A percentile compares a stretch with the other conserved stretches of the same genome.
Conservation (phyloP, 2,329 filamentous ascomycete genomes). For the Aureobasidium sp. region DNA sequence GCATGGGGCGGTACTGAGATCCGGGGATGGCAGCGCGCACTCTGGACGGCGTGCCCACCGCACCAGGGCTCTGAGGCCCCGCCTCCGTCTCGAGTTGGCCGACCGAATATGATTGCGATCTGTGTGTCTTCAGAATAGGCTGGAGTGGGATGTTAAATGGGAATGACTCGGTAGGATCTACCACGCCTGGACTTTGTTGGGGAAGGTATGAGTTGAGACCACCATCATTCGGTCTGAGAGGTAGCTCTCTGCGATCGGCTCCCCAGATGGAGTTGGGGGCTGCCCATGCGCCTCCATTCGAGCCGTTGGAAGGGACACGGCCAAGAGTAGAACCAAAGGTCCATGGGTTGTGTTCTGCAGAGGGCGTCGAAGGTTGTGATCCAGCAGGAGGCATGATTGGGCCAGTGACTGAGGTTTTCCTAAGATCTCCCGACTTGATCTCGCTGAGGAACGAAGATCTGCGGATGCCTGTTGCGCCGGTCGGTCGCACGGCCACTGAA, state of each 20-base stretch:
- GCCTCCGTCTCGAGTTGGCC: slow-evolving; percentile 73
- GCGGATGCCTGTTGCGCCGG: slow-evolving; percentile 52
- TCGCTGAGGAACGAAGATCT: slow-evolving; percentile 85
- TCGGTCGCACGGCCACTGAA: slow-evolving; percentile 38
- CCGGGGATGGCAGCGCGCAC: slow-evolving; percentile 22
- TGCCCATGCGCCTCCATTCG: background rate
- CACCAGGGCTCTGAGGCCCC: background rate
- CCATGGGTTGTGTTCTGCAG: slow-evolving; percentile 47
- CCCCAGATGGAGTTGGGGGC: slow-evolving; percentile 6
- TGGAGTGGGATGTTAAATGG: slow-evolving; percentile 84
- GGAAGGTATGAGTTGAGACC: background rate
- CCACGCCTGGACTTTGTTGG: background rate
- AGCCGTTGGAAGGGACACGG: slow-evolving; percentile 37
- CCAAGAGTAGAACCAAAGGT: slow-evolving; percentile 22
- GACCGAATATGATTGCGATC: slow-evolving; percentile 94
- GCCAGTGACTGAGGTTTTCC: slow-evolving; percentile 67
- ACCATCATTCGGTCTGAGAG: background rate
- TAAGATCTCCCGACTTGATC: slow-evolving; percentile 54
- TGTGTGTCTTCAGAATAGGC: slow-evolving; percentile 84
- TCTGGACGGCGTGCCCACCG: slow-evolving; percentile 19
- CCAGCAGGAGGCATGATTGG: slow-evolving; percentile 46
- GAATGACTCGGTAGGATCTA: slow-evolving; percentile 41
- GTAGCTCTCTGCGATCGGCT: background rate
- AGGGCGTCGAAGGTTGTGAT: slow-evolving; percentile 75
- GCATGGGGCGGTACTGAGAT: slow-evolving; percentile 16